Evolutionary conservation across 2,329 filamentous ascomycete genomes (phyloP).

Genomic region (Hymenoscyphus occultus): DNA sequence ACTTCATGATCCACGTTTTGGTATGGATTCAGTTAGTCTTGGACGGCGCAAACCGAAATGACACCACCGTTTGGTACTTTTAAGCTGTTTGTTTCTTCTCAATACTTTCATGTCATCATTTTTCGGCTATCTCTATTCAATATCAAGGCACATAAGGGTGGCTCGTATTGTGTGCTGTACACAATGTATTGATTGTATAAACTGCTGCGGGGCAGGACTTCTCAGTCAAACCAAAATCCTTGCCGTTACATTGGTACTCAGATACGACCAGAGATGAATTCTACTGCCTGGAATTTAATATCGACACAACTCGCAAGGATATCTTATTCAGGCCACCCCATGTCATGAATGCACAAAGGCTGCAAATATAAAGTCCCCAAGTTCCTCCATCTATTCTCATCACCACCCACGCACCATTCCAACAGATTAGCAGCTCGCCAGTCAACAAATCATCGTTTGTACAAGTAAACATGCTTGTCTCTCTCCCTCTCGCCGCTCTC

Average conservation of each 20-base stretch:
- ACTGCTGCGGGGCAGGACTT: conserved; percentile 24
- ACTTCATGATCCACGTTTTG: conserved; percentile 24
- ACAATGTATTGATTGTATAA: conserved; percentile 17
- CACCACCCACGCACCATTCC: conserved; percentile 16
- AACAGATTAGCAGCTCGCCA: conserved; percentile 4
- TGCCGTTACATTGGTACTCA: conserved; percentile 16
- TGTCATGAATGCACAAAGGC: conserved; percentile 11
- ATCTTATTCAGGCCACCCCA: conserved; percentile 14
- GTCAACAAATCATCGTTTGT: conserved; percentile 10
- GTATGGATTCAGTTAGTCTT: conserved; percentile 13
- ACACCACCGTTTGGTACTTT: not conserved
- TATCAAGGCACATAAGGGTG: conserved; percentile 15
- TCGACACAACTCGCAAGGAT: conserved; percentile 21
- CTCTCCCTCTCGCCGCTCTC: conserved; percentile 23
- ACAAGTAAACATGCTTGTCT: conserved; percentile 24
- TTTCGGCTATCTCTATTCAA: conserved; percentile 28
- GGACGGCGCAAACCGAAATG: conserved; percentile 8
- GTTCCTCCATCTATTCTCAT: conserved; percentile 12
- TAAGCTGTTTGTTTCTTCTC: conserved; percentile 3
- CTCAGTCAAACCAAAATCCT: conserved; percentile 13
- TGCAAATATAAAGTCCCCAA: conserved; percentile 22
- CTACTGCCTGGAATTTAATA: conserved; percentile 19
- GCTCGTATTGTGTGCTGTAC: conserved; percentile 26
- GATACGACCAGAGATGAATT: conserved; percentile 14
- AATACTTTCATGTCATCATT: not conserved